A percentile compares a stretch with the other conserved stretches of the same genome.
Evolutionary conservation across 2,329 filamentous ascomycete genomes (phyloP).

Genomic region (Beauveria asiatica): DNA sequence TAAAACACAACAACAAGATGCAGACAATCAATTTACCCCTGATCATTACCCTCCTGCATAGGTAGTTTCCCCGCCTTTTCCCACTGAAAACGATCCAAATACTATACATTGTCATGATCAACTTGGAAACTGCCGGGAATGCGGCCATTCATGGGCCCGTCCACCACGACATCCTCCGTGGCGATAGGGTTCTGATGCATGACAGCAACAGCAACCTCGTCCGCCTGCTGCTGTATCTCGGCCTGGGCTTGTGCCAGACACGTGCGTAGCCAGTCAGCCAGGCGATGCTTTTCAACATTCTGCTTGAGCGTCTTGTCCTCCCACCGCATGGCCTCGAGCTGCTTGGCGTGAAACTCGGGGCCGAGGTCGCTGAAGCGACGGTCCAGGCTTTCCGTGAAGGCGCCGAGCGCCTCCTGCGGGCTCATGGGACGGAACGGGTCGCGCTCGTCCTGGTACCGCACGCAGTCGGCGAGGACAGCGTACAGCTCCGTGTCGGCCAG

Average conservation of each 20-base stretch:
- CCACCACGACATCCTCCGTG: background rate
- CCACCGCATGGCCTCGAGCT: slow-evolving; percentile 61
- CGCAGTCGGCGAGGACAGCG: slow-evolving; percentile 55
- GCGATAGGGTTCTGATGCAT: background rate
- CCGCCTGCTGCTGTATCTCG: slow-evolving; percentile 26
- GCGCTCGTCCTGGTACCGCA: slow-evolving; percentile 43
- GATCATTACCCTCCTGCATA: background rate
- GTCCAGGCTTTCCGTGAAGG: slow-evolving; percentile 53
- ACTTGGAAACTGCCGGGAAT: slow-evolving; percentile 8
- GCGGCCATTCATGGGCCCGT: slow-evolving; percentile 11
- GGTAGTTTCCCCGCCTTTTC: background rate
- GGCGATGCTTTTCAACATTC: slow-evolving; percentile 57
- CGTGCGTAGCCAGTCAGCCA: slow-evolving; percentile 57
- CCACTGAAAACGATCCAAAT: background rate
- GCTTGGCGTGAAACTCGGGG: slow-evolving; percentile 54
- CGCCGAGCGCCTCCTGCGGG: slow-evolving; percentile 48
- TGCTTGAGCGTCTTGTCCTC: slow-evolving; percentile 61
- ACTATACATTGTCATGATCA: slow-evolving; percentile 5
- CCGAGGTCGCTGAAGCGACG: slow-evolving; percentile 52
- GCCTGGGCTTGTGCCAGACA: slow-evolving; percentile 30
- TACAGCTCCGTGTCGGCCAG: slow-evolving; percentile 61
- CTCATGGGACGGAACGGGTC: slow-evolving; percentile 36
- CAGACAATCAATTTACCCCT: background rate
- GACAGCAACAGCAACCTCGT: slow-evolving; percentile 14
- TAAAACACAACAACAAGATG: background rate